Percentiles rank a stretch among this genome's conserved stretches.
phyloP scores from a whole-genome alignment of 306 rosid genomes.

The Cucurbita argyrosperma region DNA sequence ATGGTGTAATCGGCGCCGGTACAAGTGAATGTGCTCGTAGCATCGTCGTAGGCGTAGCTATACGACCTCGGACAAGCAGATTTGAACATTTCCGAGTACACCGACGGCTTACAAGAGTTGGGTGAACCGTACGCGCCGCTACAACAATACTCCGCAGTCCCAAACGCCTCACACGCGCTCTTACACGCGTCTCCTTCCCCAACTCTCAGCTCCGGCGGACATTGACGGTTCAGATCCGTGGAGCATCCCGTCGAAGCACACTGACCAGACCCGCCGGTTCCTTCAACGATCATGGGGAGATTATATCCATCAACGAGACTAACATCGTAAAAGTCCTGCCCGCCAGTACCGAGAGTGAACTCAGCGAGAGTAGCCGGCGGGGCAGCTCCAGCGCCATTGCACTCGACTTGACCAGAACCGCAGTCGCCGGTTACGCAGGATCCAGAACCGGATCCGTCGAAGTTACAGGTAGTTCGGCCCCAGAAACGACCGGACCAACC shows the following conservation, averaged over 20 bases:
- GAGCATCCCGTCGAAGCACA: slow-evolving; percentile 74
- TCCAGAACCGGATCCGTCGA: slow-evolving; percentile 64
- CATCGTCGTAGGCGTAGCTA: slow-evolving; percentile 49
- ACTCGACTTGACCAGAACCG: slow-evolving; percentile 60
- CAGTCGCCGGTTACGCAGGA: slow-evolving; percentile 87
- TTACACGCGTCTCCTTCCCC: slow-evolving; percentile 69
- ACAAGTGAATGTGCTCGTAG: slow-evolving; percentile 47
- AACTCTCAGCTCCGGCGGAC: slow-evolving; percentile 63
- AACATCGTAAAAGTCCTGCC: slow-evolving; percentile 86
- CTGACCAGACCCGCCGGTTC: slow-evolving; percentile 62
- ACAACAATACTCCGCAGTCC: slow-evolving; percentile 69
- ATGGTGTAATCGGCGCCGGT: slow-evolving; percentile 46
- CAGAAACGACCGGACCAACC: slow-evolving; percentile 99
- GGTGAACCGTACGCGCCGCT: slow-evolving; percentile 49
- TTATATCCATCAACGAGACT: slow-evolving; percentile 97
- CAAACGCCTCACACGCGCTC: slow-evolving; percentile 97
- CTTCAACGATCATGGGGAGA: slow-evolving; percentile 67
- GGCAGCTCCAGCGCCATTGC: slow-evolving; percentile 87
- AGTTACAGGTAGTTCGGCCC: slow-evolving; percentile 69
- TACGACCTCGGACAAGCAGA: slow-evolving; percentile 45
- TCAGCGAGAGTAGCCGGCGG: slow-evolving; percentile 84
- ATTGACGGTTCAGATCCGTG: slow-evolving; percentile 62
- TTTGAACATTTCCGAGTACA: slow-evolving; percentile 51
- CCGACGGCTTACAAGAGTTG: slow-evolving; percentile 33
- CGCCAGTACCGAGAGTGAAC: slow-evolving; percentile 80